Conservation (phyloP, 2,329 filamentous ascomycete species). For the Aspergillus tanneri region DNA sequence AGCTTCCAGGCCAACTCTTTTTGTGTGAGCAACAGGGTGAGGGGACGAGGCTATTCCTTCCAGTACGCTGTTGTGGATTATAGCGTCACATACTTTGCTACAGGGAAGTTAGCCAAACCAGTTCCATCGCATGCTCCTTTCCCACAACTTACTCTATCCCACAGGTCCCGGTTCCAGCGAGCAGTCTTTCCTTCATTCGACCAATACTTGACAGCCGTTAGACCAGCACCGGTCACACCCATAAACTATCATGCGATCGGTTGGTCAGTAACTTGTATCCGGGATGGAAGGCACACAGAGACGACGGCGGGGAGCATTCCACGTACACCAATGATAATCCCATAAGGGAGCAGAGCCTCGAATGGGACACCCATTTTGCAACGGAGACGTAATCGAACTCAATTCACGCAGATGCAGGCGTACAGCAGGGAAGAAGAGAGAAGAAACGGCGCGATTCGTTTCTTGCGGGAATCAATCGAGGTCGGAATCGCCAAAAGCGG, state of each 20-base stretch:
- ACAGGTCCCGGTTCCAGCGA: constrained; percentile 60
- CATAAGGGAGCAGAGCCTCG: constrained; percentile 64
- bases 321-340: constrained; percentile 61
- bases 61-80: too few relatives aligned
- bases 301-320: neutral
- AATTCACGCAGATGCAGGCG: too few relatives aligned
- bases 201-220: constrained; percentile 58
- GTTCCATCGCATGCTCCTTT: constrained; percentile 15
- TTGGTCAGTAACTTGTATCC: constrained; percentile 1
- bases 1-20: constrained; percentile 11
- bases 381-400: too few relatives aligned
- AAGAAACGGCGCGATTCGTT: constrained; percentile 15
- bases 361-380: constrained; percentile 63
- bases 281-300: neutral
- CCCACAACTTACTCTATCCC: constrained; percentile 59
- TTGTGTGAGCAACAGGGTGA: neutral
- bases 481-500: constrained; percentile 32
- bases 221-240: constrained; percentile 57
- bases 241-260: constrained; percentile 53
- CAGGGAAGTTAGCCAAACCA: constrained; percentile 40
- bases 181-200: constrained; percentile 63
- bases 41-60: neutral
- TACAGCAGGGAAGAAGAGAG: constrained; percentile 20
- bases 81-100: constrained; percentile 54
- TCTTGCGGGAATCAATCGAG: constrained; percentile 23